phyloP scores from a whole-genome alignment of 176 grass and related monocot species.

The Bromus sterilis region DNA sequence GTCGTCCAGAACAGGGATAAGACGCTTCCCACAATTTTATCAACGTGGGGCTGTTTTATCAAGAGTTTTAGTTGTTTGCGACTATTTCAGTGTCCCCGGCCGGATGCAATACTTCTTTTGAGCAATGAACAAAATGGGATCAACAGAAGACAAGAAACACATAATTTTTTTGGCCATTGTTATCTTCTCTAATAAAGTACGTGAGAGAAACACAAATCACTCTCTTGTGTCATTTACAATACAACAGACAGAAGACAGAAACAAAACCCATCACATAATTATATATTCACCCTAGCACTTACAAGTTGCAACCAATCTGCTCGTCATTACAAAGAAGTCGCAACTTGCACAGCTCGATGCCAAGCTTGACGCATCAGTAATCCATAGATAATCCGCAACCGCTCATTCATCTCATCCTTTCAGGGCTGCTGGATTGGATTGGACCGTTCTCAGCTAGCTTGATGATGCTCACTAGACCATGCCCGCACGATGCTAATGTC shows the following conservation, averaged over 20 bases:
- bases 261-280: background rate
- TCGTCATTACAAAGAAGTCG: background rate
- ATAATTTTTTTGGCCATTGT: too few relatives aligned
- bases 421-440: background rate
- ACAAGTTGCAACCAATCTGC: background rate
- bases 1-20: too few relatives aligned
- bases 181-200: too few relatives aligned
- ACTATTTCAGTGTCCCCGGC: too few relatives aligned
- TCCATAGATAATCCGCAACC: background rate
- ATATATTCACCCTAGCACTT: background rate
- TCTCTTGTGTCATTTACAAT: background rate
- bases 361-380: background rate
- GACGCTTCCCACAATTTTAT: too few relatives aligned
- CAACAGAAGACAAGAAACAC: too few relatives aligned
- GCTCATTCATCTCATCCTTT: background rate
- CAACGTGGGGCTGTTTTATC: too few relatives aligned
- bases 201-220: background rate
- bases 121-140: too few relatives aligned
- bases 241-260: background rate
- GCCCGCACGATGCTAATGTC: background rate
- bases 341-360: background rate
- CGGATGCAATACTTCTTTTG: too few relatives aligned
- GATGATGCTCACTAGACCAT: background rate
- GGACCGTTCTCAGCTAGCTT: background rate
- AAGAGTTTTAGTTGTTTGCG: too few relatives aligned